A percentile compares a stretch with the other conserved stretches of the same genome.
phyloP scores from a whole-genome alignment of 1,284 basidiomycete species.

The Cryptococcus hybrid region DNA sequence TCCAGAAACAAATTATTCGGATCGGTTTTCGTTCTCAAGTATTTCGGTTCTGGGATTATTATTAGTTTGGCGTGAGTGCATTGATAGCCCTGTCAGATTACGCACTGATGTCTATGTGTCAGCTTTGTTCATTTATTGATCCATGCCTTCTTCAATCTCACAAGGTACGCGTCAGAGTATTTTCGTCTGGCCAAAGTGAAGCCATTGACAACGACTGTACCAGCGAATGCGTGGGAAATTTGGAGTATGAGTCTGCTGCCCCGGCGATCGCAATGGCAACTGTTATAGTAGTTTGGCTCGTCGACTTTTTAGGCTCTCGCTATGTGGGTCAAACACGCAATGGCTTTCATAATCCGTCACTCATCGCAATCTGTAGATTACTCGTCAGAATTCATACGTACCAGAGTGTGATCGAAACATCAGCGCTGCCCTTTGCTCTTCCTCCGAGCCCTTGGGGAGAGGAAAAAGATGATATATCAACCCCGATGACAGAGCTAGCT shows the following conservation, averaged over 20 bases:
- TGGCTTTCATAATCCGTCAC: too few species aligned
- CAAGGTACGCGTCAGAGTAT: constrained; percentile 2
- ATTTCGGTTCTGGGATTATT: constrained; percentile 11
- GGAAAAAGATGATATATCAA: too few species aligned
- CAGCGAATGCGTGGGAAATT: constrained; percentile 10
- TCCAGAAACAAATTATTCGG: neutral
- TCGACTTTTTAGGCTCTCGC: constrained; percentile 7
- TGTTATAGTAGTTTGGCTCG: constrained; percentile 8
- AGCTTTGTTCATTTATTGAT: constrained; percentile 11
- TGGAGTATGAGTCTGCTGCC: constrained; percentile 9
- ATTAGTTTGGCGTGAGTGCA: constrained; percentile 10
- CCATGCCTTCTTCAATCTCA: constrained; percentile 9
- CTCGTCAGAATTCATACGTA: too few species aligned
- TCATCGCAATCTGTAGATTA: too few species aligned
- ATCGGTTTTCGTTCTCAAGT: constrained; percentile 4
- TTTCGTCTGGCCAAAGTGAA: too few species aligned
- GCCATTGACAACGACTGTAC: neutral
- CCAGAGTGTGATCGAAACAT: too few species aligned
- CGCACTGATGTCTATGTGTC: neutral
- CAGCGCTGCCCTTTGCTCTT: too few species aligned
- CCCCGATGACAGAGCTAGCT: too few species aligned
- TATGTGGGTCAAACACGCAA: neutral
- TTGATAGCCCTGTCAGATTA: neutral
- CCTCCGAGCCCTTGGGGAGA: too few species aligned
- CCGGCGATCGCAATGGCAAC: constrained; percentile 13